Conservation (phyloP, 2,329 filamentous ascomycete species). For the Scytalidium lignicola region DNA sequence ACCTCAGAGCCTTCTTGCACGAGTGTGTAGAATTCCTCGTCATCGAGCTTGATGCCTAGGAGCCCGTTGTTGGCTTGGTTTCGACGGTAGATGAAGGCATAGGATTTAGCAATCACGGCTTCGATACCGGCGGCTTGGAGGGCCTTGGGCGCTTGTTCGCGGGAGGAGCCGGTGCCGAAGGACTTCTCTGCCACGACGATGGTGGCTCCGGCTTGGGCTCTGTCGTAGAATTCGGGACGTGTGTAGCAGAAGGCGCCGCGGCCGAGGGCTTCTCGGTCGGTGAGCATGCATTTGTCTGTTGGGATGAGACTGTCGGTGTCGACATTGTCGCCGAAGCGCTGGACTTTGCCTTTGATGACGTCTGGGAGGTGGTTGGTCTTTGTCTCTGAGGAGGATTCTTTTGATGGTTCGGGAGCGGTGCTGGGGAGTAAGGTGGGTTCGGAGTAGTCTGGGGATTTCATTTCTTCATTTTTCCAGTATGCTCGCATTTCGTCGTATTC, state of each 20-base stretch:
- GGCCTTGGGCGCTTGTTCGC: constrained; percentile 38
- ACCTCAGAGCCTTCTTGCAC: constrained; percentile 32
- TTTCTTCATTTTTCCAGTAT: constrained; percentile 4
- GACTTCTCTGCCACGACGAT: constrained; percentile 39
- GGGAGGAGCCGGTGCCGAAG: constrained; percentile 41
- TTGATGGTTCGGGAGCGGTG: background rate
- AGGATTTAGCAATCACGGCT: constrained; percentile 39
- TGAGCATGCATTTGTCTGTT: constrained; percentile 20
- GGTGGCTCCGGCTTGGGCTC: constrained; percentile 30
- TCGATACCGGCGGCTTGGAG: constrained; percentile 30
- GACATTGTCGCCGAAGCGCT: constrained; percentile 38
- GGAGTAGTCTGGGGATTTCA: background rate
- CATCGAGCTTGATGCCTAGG: constrained; percentile 35
- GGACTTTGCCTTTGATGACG: constrained; percentile 31
- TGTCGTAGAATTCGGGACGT: constrained; percentile 34
- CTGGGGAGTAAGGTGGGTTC: background rate
- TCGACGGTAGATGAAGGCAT: constrained; percentile 40
- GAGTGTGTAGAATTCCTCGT: constrained; percentile 33
- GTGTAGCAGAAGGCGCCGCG: constrained; percentile 36
- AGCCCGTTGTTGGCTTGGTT: constrained; percentile 42
- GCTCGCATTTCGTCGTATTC: constrained; percentile 6
- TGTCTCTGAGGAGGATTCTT: background rate
- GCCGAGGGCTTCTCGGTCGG: constrained; percentile 31
- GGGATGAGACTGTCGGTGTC: constrained; percentile 37
- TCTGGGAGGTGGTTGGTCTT: constrained; percentile 14